Evolutionary conservation across 1,284 basidiomycete genomes (phyloP).

Genomic region (Exobasidium rhododendri): DNA sequence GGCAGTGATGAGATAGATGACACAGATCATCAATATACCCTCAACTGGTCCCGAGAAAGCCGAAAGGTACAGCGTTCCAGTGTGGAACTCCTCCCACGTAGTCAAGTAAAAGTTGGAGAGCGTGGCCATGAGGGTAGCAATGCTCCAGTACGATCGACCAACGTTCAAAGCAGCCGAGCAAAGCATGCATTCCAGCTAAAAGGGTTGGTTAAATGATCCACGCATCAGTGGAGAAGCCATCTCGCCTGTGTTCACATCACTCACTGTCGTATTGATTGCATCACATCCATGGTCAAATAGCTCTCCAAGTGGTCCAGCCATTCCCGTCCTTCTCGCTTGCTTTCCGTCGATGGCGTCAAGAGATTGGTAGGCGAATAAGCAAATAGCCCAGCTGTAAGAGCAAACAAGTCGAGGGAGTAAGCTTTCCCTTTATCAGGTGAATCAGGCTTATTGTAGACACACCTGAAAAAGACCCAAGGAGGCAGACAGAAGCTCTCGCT

Average conservation of each 20-base stretch:
- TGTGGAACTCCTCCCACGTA: conserved; percentile 98
- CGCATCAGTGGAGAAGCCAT: conserved; percentile 30
- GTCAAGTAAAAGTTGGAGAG: conserved; percentile 90
- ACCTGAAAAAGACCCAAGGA: conserved; percentile 41
- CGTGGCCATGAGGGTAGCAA: conserved; percentile 78
- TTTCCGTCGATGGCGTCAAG: conserved; percentile 89
- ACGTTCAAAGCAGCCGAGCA: conserved; percentile 65
- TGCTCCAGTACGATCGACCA: conserved; percentile 92
- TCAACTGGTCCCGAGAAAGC: conserved; percentile 94
- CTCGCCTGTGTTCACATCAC: no score
- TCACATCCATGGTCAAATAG: conserved; percentile 89
- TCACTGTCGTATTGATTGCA: conserved; percentile 83
- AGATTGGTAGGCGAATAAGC: conserved; percentile 88
- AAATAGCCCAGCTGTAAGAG: conserved; percentile 68
- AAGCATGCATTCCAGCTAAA: conserved; percentile 39
- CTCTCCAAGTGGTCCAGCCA: conserved; percentile 92
- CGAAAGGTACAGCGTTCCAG: conserved; percentile 63
- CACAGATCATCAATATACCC: conserved; percentile 82
- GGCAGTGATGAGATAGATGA: conserved; percentile 73
- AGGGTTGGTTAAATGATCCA: neutral
- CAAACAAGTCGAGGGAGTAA: no score
- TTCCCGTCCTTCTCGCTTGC: conserved; percentile 88
- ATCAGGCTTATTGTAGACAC: no score
- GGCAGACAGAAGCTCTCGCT: conserved; percentile 23
- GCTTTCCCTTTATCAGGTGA: neutral